phyloP scores from a whole-genome alignment of 257 asterid genomes.

The Forsythia viridissima region DNA sequence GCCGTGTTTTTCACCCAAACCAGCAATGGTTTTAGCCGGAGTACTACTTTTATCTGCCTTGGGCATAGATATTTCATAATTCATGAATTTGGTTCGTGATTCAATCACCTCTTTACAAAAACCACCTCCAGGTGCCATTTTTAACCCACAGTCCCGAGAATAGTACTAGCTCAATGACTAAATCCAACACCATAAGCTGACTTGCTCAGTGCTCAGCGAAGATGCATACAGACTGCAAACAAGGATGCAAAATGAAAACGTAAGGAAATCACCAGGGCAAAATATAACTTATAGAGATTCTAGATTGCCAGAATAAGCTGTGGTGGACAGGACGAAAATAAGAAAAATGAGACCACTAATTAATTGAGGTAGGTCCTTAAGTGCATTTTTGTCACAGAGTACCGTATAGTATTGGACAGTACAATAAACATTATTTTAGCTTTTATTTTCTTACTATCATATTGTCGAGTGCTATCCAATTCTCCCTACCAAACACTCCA shows the following conservation, averaged over 20 bases:
- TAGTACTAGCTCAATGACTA: slow-evolving; percentile 5
- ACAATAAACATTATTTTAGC: neutral
- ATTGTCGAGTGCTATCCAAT: neutral
- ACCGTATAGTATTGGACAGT: neutral
- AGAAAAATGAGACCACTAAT: slow-evolving; percentile 11
- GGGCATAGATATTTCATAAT: slow-evolving; percentile 32
- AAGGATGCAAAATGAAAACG: slow-evolving; percentile 10
- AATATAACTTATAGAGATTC: slow-evolving; percentile 19
- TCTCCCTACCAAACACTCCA: neutral
- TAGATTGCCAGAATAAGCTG: slow-evolving; percentile 25
- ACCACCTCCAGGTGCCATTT: slow-evolving; percentile 72
- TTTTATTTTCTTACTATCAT: neutral
- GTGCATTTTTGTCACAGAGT: slow-evolving; percentile 9
- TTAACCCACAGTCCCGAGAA: slow-evolving; percentile 11
- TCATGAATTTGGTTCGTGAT: slow-evolving; percentile 38
- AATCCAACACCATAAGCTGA: slow-evolving; percentile 5
- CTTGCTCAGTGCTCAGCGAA: slow-evolving; percentile 16
- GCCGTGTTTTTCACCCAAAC: slow-evolving; percentile 45
- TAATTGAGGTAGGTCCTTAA: slow-evolving; percentile 19
- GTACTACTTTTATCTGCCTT: slow-evolving; percentile 42
- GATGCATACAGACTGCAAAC: slow-evolving; percentile 29
- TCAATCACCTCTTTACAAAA: slow-evolving; percentile 53
- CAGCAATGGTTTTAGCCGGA: slow-evolving; percentile 20
- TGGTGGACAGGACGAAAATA: slow-evolving; percentile 24
- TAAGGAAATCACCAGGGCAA: slow-evolving; percentile 20